Percentiles rank a stretch among this genome's conserved stretches.
These are phyloP conservation scores for Babesia caballi DNA, from an alignment of 169 alveolate genomes.

Conservation along the genomic window DNA sequence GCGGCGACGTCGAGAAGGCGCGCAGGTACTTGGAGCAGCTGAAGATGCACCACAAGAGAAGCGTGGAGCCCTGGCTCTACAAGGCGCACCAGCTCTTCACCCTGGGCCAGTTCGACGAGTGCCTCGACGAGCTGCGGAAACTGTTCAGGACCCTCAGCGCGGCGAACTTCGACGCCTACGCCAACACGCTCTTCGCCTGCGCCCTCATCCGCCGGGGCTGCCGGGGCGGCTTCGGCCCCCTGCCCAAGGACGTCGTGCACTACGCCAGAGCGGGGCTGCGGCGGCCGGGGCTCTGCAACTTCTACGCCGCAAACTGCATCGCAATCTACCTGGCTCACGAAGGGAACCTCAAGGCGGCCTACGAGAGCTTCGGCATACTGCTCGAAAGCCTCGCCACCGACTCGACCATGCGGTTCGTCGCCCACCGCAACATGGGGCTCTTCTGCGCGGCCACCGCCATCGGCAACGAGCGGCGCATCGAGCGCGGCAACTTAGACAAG, in stretches of 20 bases:
- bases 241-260: slow-evolving; percentile 60
- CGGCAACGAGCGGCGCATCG: slow-evolving; percentile 35
- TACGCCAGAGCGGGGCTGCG: slow-evolving; percentile 48
- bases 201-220: slow-evolving; percentile 22
- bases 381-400: slow-evolving; percentile 21
- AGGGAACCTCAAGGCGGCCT: slow-evolving; percentile 43
- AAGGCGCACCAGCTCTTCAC: slow-evolving; percentile 39
- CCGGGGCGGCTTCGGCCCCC: slow-evolving; percentile 7
- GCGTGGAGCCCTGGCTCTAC: slow-evolving; percentile 54
- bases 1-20: slow-evolving; percentile 31
- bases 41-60: slow-evolving; percentile 20
- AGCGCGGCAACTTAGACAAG: slow-evolving; percentile 32
- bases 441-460: slow-evolving; percentile 38
- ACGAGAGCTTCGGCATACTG: slow-evolving; percentile 52
- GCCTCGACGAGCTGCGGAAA: slow-evolving; percentile 45
- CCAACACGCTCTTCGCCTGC: slow-evolving; percentile 55
- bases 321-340: slow-evolving; percentile 56
- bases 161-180: slow-evolving; percentile 53
- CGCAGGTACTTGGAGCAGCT: slow-evolving; percentile 53
- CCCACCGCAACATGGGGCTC: slow-evolving; percentile 54
- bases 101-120: slow-evolving; percentile 29
- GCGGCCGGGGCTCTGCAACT: slow-evolving; percentile 58
- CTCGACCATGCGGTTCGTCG: slow-evolving; percentile 50
- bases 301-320: slow-evolving; percentile 64
- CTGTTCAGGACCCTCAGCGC: slow-evolving; percentile 33